These are phyloP conservation scores for Mortierella sp. DNA, from an alignment of 371 early-diverging fungal genomes.

Conservation along the genomic window DNA sequence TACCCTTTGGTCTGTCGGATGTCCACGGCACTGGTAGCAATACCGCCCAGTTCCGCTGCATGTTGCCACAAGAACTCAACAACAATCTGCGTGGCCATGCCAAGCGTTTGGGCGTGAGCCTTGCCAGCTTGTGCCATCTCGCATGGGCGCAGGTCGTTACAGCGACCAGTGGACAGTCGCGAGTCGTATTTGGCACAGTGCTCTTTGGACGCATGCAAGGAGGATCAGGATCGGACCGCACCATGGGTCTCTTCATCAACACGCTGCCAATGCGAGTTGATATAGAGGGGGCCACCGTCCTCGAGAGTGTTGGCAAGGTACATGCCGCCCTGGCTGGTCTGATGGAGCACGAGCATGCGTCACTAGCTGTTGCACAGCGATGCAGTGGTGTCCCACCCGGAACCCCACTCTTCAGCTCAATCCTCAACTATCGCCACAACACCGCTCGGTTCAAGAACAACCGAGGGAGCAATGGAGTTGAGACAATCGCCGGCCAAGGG, in stretches of 20 bases:
- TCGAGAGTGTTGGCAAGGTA: conserved; percentile 3
- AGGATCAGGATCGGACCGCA: neutral
- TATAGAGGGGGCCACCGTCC: neutral
- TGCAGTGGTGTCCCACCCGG: conserved; percentile 25
- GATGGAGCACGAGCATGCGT: conserved; percentile 13
- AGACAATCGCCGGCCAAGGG: neutral
- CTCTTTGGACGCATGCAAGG: conserved; percentile 8
- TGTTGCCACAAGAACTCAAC: conserved; percentile 22
- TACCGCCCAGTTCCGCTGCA: neutral
- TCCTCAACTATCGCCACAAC: conserved; percentile 38
- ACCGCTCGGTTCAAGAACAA: conserved; percentile 9
- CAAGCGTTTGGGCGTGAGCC: conserved; percentile 17
- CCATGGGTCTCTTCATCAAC: conserved; percentile 23
- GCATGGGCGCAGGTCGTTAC: conserved; percentile 18
- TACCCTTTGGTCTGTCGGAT: conserved; percentile 18
- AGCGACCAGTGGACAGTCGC: conserved; percentile 15
- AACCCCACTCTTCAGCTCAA: conserved; percentile 21
- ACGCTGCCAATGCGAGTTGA: conserved; percentile 21
- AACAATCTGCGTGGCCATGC: conserved; percentile 16
- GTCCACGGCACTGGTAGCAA: neutral
- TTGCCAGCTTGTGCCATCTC: conserved; percentile 16
- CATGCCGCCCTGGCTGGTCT: conserved; percentile 8
- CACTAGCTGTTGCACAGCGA: conserved; percentile 34
- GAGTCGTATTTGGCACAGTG: conserved; percentile 26
- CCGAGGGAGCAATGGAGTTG: conserved; percentile 5